Evolutionary conservation across 768 basidiomycete species (phyloP).

Genomic region (Suillus weaverae): DNA sequence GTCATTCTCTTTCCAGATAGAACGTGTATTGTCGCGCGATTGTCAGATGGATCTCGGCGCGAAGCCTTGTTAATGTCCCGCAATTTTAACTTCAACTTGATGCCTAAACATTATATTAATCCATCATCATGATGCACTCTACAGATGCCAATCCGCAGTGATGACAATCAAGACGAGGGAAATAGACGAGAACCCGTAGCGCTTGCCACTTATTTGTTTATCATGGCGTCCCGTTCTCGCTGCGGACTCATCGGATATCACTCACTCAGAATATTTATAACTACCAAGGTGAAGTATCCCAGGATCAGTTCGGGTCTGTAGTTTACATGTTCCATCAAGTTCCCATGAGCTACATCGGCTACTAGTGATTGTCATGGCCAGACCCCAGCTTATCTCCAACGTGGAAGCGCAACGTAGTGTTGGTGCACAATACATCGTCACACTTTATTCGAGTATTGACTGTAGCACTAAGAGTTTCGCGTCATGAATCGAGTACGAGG

Average conservation of each 20-base stretch:
- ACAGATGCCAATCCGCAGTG: neutral
- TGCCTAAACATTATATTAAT: neutral
- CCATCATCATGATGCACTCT: neutral
- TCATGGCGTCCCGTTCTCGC: slow-evolving; percentile 6
- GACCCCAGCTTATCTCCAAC: neutral
- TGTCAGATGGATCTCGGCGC: neutral
- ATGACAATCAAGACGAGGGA: neutral
- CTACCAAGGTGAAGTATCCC: neutral
- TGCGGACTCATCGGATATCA: neutral
- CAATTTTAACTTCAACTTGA: neutral
- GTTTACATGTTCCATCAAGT: neutral
- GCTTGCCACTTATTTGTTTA: neutral
- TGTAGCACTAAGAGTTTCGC: neutral
- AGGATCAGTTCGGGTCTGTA: neutral
- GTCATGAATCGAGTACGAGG: neutral
- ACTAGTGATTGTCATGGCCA: neutral
- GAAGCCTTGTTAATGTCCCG: neutral
- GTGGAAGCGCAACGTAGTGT: neutral
- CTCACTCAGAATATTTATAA: neutral
- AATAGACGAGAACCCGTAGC: slow-evolving; percentile 5
- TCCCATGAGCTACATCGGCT: slow-evolving; percentile 3
- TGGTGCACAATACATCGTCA: neutral
- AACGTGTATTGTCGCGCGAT: neutral
- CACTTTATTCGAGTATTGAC: neutral
- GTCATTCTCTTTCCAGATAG: neutral